Percentiles rank a stretch among this genome's conserved stretches.
These are phyloP conservation scores for Centrapalus pauciflorus DNA, from an alignment of 129 eudicot genomes.

Conservation along the genomic window DNA sequence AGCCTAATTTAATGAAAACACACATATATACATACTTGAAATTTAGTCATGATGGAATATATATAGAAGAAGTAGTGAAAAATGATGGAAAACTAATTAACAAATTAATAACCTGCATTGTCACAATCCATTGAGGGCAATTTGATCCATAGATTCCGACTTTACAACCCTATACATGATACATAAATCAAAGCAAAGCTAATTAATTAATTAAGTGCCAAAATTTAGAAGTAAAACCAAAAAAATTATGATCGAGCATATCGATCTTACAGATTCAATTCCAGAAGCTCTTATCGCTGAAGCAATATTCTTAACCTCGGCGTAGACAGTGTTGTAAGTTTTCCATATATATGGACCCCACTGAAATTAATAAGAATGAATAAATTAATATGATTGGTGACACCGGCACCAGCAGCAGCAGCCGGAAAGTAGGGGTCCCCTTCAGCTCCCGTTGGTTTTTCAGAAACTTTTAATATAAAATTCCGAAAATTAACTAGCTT, in stretches of 20 bases:
- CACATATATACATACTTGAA: neutral
- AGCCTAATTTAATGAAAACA: slow-evolving; percentile 46
- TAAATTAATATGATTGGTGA: neutral
- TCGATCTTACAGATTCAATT: slow-evolving; percentile 71
- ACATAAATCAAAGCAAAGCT: neutral
- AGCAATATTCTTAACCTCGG: slow-evolving; percentile 58
- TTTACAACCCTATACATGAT: slow-evolving; percentile 62
- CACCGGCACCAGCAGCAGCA: too few species aligned
- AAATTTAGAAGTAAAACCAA: slow-evolving; percentile 2
- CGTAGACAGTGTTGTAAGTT: slow-evolving; percentile 71
- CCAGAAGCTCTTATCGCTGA: slow-evolving; percentile 80
- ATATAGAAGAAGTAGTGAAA: too few species aligned
- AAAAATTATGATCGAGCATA: neutral
- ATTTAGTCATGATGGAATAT: neutral
- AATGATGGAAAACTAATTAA: slow-evolving; percentile 9
- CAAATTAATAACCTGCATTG: slow-evolving; percentile 99
- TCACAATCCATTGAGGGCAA: slow-evolving; percentile 97
- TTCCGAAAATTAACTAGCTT: too few species aligned
- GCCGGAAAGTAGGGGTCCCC: too few species aligned
- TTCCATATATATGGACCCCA: slow-evolving; percentile 94
- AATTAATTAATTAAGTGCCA: neutral
- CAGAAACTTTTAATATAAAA: too few species aligned
- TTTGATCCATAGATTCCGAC: slow-evolving; percentile 92
- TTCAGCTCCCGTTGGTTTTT: too few species aligned
- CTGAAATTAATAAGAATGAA: slow-evolving; percentile 23